Percentiles rank a stretch among this genome's conserved stretches.
Conservation (phyloP, 1,139 yeast genomes). For the Taphrina communis region DNA sequence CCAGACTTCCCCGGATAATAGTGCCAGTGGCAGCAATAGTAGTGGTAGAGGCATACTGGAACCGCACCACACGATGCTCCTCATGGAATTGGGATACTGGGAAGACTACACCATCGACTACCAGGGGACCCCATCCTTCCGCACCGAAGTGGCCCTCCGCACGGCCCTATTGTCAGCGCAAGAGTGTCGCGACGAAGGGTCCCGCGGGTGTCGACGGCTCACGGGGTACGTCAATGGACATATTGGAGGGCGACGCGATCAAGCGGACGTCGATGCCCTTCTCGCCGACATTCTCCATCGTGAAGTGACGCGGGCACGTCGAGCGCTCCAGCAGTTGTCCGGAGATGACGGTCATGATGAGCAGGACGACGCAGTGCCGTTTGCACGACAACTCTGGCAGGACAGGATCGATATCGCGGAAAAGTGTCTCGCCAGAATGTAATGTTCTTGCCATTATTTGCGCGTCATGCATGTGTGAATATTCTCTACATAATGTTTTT, state of each 20-base stretch:
- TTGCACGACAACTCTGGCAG: constrained; percentile 3
- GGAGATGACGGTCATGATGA: neutral
- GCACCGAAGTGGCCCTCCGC: constrained; percentile 40
- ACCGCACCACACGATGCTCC: constrained; percentile 9
- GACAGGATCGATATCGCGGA: constrained; percentile 11
- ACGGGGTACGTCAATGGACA: constrained; percentile 35
- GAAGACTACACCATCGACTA: constrained; percentile 37
- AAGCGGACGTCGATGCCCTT: constrained; percentile 60
- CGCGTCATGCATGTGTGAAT: neutral
- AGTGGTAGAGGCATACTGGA: neutral
- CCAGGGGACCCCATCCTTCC: constrained; percentile 36
- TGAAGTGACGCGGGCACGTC: neutral
- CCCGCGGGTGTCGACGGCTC: constrained; percentile 17
- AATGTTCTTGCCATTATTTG: neutral
- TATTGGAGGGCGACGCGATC: constrained; percentile 20
- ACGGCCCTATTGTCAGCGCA: constrained; percentile 3
- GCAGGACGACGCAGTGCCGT: neutral
- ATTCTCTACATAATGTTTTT: neutral
- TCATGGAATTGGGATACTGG: constrained; percentile 29
- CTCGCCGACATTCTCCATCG: neutral
- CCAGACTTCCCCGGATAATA: too few relatives aligned
- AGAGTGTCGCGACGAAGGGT: constrained; percentile 12
- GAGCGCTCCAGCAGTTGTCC: neutral
- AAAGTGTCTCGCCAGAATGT: constrained; percentile 3
- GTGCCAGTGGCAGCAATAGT: too few relatives aligned